Base-by-base conservation (phyloP, 495 filamentous ascomycete species). In the Filosporella fistucella region DNA sequence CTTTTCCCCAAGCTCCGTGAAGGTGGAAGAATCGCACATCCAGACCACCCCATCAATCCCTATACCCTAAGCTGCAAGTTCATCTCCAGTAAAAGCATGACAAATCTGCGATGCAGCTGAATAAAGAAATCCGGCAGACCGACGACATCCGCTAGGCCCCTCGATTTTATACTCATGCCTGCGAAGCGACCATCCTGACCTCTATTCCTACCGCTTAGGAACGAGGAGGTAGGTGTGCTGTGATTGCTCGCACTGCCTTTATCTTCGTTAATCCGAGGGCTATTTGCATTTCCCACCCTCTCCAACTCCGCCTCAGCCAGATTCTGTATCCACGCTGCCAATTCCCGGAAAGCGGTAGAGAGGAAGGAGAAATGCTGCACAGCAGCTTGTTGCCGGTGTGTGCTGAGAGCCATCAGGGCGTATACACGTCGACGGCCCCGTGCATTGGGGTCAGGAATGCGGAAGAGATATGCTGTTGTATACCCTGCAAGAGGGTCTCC, bases 381-480 rank as follows among this genome's bases (percentile, higher is more conserved):
- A 23, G 87, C 87, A 21, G 81, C 71, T 40, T 82, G 78, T 49
- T 88, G 78, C 45, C 86, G 86, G 56, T 88, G 74, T 33, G 76
- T 78, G 52, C 68, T 74, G 45, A 95, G 79, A n/a, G 87, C 88
- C 38, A 96, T 70, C 34, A 96, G 75, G 33, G 91, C 89, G 65
- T 96, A 96, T 33, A 87, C 84, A 48, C 91, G 82, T 54, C 85
- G 80, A 51, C 86, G 81, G 34, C 91, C 91, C 28, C 91, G 88
- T 14, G 91, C 89, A 67, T 90, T 84, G 17, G 89, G 76, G 61
- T 96, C 91, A 14, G 84, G 81, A 9, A 96, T 84, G 18, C 88
- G 88, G 62, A 96, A 96, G 57, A 94, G 85, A 63, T 88, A 95
- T 47, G 91, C 91, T 10, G 91, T 91, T 2, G 91, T 95, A 66